A percentile compares a stretch with the other conserved stretches of the same genome.
These are phyloP conservation scores for Bruguiera hainesii DNA, from an alignment of 441 rosid species.

Conservation along the genomic window DNA sequence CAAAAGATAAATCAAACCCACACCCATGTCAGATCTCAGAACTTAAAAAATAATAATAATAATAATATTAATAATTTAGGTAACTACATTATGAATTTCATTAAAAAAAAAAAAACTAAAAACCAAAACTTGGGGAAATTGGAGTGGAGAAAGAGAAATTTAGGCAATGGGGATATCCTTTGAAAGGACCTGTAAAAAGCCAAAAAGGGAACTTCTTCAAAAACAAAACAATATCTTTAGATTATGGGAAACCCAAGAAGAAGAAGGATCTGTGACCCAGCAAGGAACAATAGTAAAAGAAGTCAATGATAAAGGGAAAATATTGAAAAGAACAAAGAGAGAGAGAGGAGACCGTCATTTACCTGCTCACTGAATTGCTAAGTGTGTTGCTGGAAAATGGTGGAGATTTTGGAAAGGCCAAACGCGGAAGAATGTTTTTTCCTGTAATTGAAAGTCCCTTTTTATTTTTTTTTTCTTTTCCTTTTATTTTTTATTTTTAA, in stretches of 20 bases:
- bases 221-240: not conserved
- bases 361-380: conserved; percentile 2
- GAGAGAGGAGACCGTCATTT: not conserved
- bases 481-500: not conserved
- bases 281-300: not conserved
- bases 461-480: not conserved
- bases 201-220: not conserved
- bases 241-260: not conserved
- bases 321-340: not conserved
- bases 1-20: too few species aligned
- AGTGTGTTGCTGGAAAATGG: conserved; percentile 15
- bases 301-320: not conserved
- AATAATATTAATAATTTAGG: too few species aligned
- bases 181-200: not conserved
- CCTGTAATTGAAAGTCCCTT: conserved; percentile 3
- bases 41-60: too few species aligned
- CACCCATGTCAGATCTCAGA: too few species aligned
- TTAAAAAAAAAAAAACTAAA: too few species aligned
- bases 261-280: not conserved
- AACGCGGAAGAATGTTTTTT: not conserved
- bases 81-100: too few species aligned
- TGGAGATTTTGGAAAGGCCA: not conserved
- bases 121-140: not conserved
- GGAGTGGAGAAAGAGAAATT: not conserved
- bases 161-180: not conserved